Evolutionary conservation across 2,329 filamentous ascomycete genomes (phyloP), one percentile per base, ranked within the genome.

Genomic region (Nemania serpens): DNA sequence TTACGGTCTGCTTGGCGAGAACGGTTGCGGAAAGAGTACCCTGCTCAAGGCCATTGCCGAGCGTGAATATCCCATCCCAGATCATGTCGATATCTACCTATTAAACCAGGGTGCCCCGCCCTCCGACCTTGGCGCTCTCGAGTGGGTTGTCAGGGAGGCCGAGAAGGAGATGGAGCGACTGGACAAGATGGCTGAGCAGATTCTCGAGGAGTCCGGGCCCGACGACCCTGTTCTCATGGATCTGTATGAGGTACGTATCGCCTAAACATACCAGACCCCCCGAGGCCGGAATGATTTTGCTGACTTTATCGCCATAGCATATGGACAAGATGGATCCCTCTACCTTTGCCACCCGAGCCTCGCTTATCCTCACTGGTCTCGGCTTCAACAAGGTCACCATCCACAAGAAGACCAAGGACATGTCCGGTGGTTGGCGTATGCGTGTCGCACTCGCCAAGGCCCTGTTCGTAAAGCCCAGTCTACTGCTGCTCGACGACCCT

Each of bases 381-480:
- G 95, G 95, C 69, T 99, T 99, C 88, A 97, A 99, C 88, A 98
- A 98, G 84, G 81, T 80, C 70, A 99, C 96, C 58, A 98, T 99
- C 75, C 83, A 96, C 79, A 99, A 99, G 87, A 97, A 96, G 88
- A 99, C 96, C 72, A 99, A 98, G 87, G 96, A 99, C 78, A 99
- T 99, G 96, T 99, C 95, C 68, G 95, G 95, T 91, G 95, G 95
- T 72, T 99, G 95, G 95, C 89, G 94, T 84, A 99, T 99, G 95
- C 92, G 96, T 86, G 95, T 99, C 61, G 95, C 95, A 59, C 88
- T 99, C 63, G 95, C 86, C 76, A 97, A 98, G 84, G 95, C 95
- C 59, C 89, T 99, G 55, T 99, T 99, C 83, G 94, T 99, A 81
- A 96, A 96, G 86, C 95, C 96, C 37, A 95, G 93, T 17, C 85